Percentiles rank a stretch among this genome's conserved stretches.
These are phyloP conservation scores for Spathaspora sp. DNA, from an alignment of 805 yeast genomes.

Conservation along the genomic window DNA sequence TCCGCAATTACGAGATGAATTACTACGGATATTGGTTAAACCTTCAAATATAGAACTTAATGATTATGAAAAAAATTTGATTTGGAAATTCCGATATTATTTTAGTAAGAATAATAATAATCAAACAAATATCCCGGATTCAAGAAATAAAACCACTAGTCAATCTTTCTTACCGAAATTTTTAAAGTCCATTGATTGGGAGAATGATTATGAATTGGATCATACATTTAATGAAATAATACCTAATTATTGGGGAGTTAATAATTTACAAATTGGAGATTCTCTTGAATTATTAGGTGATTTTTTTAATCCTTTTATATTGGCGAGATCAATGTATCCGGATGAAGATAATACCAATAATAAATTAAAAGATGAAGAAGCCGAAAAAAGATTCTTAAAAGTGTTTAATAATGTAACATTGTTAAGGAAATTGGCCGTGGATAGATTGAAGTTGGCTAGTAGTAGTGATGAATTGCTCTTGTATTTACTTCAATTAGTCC, in stretches of 20 bases:
- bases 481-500: slow-evolving; percentile 85
- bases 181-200: slow-evolving; percentile 85
- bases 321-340: slow-evolving; percentile 10
- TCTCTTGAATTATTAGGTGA: slow-evolving; percentile 84
- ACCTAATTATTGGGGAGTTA: slow-evolving; percentile 56
- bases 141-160: slow-evolving; percentile 10
- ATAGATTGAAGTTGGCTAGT: slow-evolving; percentile 70
- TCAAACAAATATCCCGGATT: slow-evolving; percentile 43
- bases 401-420: slow-evolving; percentile 44
- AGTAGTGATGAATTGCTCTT: slow-evolving; percentile 75
- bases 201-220: slow-evolving; percentile 71
- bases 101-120: slow-evolving; percentile 35
- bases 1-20: slow-evolving; percentile 72
- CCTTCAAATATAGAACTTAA: slow-evolving; percentile 82
- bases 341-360: slow-evolving; percentile 1
- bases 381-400: slow-evolving; percentile 25
- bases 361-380: slow-evolving; percentile 14
- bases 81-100: slow-evolving; percentile 90
- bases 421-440: slow-evolving; percentile 85
- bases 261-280: slow-evolving; percentile 76
- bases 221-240: slow-evolving; percentile 72
- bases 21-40: slow-evolving; percentile 62
- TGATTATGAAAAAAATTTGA: slow-evolving; percentile 60
- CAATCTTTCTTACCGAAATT: slow-evolving; percentile 63
- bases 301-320: slow-evolving; percentile 52